phyloP scores from a whole-genome alignment of 2,329 filamentous ascomycete species.

The Gnomoniopsis smithogilvyi region DNA sequence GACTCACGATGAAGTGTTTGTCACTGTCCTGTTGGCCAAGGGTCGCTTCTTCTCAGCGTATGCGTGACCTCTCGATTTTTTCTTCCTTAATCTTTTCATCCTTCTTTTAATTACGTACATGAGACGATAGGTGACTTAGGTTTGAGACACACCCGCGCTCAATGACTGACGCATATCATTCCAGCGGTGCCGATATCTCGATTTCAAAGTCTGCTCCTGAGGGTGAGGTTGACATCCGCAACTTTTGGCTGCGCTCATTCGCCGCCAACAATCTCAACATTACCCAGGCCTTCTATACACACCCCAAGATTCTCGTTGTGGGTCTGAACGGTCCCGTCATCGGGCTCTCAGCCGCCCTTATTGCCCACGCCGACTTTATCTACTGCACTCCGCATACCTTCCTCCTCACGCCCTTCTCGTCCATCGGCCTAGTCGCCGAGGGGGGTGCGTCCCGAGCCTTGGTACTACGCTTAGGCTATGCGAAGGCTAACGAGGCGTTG shows the following conservation, averaged over 20 bases:
- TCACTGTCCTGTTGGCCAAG: slow-evolving; percentile 80
- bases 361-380: slow-evolving; percentile 86
- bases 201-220: slow-evolving; percentile 43
- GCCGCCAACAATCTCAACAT: slow-evolving; percentile 85
- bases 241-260: slow-evolving; percentile 66
- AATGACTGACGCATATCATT: slow-evolving; percentile 1
- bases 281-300: slow-evolving; percentile 85
- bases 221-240: slow-evolving; percentile 35
- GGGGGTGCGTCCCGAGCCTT: slow-evolving; percentile 78
- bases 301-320: slow-evolving; percentile 88
- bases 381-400: slow-evolving; percentile 81
- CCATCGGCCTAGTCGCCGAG: slow-evolving; percentile 85
- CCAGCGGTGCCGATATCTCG: slow-evolving; percentile 76
- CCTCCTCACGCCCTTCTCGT: slow-evolving; percentile 87
- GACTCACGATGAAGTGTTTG: slow-evolving; percentile 71
- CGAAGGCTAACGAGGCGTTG: slow-evolving; percentile 86
- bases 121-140: neutral
- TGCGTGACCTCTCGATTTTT: slow-evolving; percentile 24
- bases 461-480: slow-evolving; percentile 73
- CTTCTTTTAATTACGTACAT: neutral
- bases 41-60: slow-evolving; percentile 90
- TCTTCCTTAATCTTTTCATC: neutral
- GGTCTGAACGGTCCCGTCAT: slow-evolving; percentile 91
- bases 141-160: neutral
- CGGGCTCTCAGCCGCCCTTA: slow-evolving; percentile 80